Evolutionary conservation across 2,329 filamentous ascomycete species (phyloP).

Genomic region (Dichotomopilus funicola): DNA sequence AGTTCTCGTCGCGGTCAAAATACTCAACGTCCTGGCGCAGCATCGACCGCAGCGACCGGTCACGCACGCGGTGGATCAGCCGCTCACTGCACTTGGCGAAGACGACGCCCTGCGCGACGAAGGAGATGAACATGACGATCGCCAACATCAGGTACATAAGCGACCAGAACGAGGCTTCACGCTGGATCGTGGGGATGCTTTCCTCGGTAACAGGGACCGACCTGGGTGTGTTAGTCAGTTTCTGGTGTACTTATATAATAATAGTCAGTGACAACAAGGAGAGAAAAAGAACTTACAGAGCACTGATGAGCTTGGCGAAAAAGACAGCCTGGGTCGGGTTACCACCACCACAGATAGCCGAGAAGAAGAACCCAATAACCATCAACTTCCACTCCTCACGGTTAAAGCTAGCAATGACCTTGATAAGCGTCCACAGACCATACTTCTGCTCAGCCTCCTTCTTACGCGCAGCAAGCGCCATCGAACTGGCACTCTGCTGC

Average conservation of each 20-base stretch:
- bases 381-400: constrained; percentile 63
- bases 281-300: constrained; percentile 44
- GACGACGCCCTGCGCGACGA: constrained; percentile 59
- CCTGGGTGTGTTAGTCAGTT: constrained; percentile 9
- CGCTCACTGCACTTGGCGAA: constrained; percentile 85
- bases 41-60: constrained; percentile 77
- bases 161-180: constrained; percentile 77
- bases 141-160: constrained; percentile 85
- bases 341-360: constrained; percentile 70
- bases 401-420: constrained; percentile 76
- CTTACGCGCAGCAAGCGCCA: constrained; percentile 54
- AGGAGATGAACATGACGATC: constrained; percentile 63
- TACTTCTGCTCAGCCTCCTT: constrained; percentile 50
- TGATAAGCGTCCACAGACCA: constrained; percentile 67
- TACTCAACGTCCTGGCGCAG: constrained; percentile 88
- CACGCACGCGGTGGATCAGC: constrained; percentile 74
- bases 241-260: neutral
- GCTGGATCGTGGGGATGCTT: constrained; percentile 52
- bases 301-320: constrained; percentile 80
- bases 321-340: constrained; percentile 62
- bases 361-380: constrained; percentile 65
- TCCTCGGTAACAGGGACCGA: constrained; percentile 31
- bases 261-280: constrained; percentile 1
- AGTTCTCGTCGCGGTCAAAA: constrained; percentile 87
- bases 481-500: constrained; percentile 59